phyloP scores from a whole-genome alignment of 2,329 filamentous ascomycete species.

The Rasamsonia emersonii region DNA sequence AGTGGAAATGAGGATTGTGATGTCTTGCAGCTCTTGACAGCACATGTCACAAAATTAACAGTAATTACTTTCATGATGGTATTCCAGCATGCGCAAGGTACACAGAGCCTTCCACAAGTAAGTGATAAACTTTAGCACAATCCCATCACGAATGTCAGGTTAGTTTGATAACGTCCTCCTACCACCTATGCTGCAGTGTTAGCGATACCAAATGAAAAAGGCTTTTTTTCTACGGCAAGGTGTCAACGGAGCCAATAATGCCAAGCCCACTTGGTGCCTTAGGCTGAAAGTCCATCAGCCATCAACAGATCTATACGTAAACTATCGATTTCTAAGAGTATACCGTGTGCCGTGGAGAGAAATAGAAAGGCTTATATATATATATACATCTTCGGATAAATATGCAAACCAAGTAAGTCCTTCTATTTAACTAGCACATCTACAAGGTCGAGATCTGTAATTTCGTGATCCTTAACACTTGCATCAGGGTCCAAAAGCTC shows the following conservation, averaged over 20 bases:
- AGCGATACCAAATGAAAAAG: too few species aligned
- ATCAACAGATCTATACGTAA: not conserved
- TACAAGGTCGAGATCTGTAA: conserved; percentile 65
- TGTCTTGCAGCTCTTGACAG: conserved; percentile 87
- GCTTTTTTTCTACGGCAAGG: too few species aligned
- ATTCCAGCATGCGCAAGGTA: too few species aligned
- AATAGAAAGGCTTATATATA: conserved; percentile 2
- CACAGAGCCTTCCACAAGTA: too few species aligned
- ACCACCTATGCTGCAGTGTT: too few species aligned
- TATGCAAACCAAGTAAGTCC: not conserved
- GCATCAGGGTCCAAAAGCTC: conserved; percentile 55
- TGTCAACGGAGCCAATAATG: too few species aligned
- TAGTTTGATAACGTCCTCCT: too few species aligned
- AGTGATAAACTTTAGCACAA: too few species aligned
- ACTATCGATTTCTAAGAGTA: not conserved
- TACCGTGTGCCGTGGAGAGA: not conserved
- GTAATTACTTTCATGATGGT: conserved; percentile 80
- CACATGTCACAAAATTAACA: conserved; percentile 93
- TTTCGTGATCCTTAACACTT: conserved; percentile 58
- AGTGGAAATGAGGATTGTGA: conserved; percentile 74
- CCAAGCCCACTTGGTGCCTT: too few species aligned
- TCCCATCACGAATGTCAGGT: too few species aligned
- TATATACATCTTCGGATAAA: too few species aligned
- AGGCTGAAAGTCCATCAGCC: too few species aligned
- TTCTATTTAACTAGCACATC: conserved; percentile 59